Base-by-base conservation (phyloP, 257 asterid genomes). In the Forsythia suspensa region DNA sequence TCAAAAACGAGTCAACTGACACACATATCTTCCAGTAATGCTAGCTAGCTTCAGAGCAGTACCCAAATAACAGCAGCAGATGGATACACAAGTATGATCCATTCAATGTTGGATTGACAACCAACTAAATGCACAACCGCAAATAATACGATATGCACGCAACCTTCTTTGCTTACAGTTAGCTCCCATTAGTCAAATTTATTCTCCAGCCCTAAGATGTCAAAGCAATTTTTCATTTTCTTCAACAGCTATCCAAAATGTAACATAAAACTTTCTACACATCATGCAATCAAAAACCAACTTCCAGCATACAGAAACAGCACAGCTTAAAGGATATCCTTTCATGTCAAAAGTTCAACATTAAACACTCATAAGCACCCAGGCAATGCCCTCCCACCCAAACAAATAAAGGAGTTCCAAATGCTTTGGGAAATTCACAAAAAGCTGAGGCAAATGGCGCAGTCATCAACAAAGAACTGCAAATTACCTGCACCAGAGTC, bases 401-500 rank as follows among this genome's bases (percentile, higher is more conserved):
- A 80, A 84, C 43, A 79, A 34, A 84, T 80, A 61, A 71, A 69
- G 73, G 77, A 40, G 68, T 57, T 80, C 77, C 37, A 74, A 76
- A 46, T 77, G 84, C 85, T 79, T 82, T 82, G 59, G 55, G 57
- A 82, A 85, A 79, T 72, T 8, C 43, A 57, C 52, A 70, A 81
- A 80, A 80, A 74, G 84, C 77, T 82, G 80, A 76, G 82, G 79
- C 63, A 78, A 84, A 85, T 80, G 82, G 82, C 83, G 80, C 76
- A 87, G 70, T 72, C 82, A 85, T 81, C 91, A 73, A 84, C 75
- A 52, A 72, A 83, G 83, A 81, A 80, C 81, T 91, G 80, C 80
- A 76, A 73, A 82, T 91, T 94, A 92, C 98, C 96, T 91, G 93
- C 87, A 87, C 43, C 78, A 77, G 44, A 78, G 48, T 69, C 48